Evolutionary conservation across 2,329 filamentous ascomycete species (phyloP), one percentile per base, ranked within the genome.

Genomic region (Trichoderma gracile): DNA sequence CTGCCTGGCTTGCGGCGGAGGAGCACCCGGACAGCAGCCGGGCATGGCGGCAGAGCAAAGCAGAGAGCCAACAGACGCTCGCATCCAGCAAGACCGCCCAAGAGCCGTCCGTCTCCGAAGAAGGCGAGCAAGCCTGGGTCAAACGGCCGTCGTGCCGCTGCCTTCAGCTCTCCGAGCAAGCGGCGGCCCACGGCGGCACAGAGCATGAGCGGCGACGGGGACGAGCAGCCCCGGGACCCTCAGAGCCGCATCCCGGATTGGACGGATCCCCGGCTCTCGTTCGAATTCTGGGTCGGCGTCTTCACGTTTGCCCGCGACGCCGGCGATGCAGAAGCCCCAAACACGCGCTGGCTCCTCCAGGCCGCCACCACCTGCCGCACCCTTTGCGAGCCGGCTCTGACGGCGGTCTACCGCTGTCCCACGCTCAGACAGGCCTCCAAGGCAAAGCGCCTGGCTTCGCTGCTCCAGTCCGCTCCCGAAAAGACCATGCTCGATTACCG

Each of bases 341-440:
- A 80, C 70, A 81, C 80, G 14, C 79, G 81, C 69, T 92, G 89
- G 89, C 83, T 96, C 7, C 75, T 89, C 10, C 79, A 81, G n/a
- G 78, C 84, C 50, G 86, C 89, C 42, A 80, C 82, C 2, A 78
- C 86, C 17, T 93, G 89, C 69, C 84, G 81, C 57, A 75, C 81
- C 2, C 92, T 93, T 64, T 78, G 84, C 0, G 91, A 93, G 70
- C 89, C 92, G 5, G 90, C 90, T 1, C 76, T 95, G 57, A 87
- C 87, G 5, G 88, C 86, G 1, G 80, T 96, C 5, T 95, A 95
- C 73, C 81, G 83, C 53, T 85, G 81, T 5, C 91, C 91, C 9
- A 87, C 87, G 1, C 78, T 95, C 50, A 81, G 84, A 65, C 77
- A 72, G 42, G 70, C 77, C 62, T 71, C 74, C 63, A 82, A 80